Evolutionary conservation across 169 alveolate genomes (phyloP).

Genomic region (Sarcocystis neurona): DNA sequence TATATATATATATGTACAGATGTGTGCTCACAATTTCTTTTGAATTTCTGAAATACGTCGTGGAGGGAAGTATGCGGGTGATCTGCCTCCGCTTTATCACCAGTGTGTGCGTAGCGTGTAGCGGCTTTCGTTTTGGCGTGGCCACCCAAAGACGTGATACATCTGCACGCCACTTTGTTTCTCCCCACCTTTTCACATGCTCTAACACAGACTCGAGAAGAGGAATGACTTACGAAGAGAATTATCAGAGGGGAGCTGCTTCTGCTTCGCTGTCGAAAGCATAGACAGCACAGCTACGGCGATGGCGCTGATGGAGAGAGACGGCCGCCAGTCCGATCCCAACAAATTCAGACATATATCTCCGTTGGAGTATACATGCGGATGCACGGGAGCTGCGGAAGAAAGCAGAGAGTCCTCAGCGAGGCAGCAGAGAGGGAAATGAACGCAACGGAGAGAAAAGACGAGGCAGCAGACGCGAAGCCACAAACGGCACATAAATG

Average conservation of each 20-base stretch:
- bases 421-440: neutral
- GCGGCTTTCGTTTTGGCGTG: too few species aligned
- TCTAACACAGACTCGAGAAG: too few species aligned
- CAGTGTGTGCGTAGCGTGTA: too few species aligned
- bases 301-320: conserved; percentile 78
- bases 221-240: neutral
- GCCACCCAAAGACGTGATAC: too few species aligned
- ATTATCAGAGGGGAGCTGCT: conserved; percentile 28
- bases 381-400: conserved; percentile 79
- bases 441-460: neutral
- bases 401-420: neutral
- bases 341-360: conserved; percentile 81
- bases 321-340: conserved; percentile 83
- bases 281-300: conserved; percentile 79
- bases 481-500: neutral
- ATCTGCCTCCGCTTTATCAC: too few species aligned
- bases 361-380: conserved; percentile 86
- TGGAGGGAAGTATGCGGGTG: too few species aligned
- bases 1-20: too few species aligned
- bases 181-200: too few species aligned
- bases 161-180: too few species aligned
- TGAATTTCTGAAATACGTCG: too few species aligned
- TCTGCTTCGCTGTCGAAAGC: conserved; percentile 62
- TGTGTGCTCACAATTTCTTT: too few species aligned
- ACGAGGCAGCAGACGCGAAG: neutral